Evolutionary conservation across 116 monocot species (phyloP).

Genomic region (Dioscorea cayenensis): DNA sequence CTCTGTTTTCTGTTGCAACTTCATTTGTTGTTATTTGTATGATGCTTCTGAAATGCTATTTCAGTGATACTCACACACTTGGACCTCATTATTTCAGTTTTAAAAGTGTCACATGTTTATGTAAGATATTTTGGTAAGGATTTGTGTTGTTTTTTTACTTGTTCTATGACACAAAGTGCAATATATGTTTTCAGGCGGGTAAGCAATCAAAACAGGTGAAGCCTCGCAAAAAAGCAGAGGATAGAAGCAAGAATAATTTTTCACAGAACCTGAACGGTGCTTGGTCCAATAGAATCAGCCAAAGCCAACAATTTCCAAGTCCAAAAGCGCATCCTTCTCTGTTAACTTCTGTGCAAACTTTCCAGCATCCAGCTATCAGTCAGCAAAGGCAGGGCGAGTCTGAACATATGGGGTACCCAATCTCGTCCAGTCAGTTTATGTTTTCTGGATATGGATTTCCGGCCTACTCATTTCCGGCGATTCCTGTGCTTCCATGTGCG

Average conservation of each 20-base stretch:
- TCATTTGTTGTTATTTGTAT: no score
- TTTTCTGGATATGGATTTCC: slow-evolving; percentile 51
- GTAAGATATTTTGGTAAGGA: no score
- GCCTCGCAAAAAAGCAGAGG: slow-evolving; percentile 29
- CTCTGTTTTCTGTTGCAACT: no score
- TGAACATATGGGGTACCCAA: slow-evolving; percentile 15
- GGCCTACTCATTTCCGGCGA: slow-evolving; percentile 25
- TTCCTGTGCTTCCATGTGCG: slow-evolving; percentile 17
- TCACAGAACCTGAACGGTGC: not conserved
- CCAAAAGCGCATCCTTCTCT: slow-evolving; percentile 10
- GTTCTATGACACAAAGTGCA: not conserved
- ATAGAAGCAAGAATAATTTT: slow-evolving; percentile 19
- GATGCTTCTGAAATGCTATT: no score
- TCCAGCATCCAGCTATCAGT: slow-evolving; percentile 10
- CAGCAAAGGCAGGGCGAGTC: slow-evolving; percentile 21
- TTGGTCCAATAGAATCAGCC: slow-evolving; percentile 16
- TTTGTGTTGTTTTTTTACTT: no score
- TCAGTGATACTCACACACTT: no score
- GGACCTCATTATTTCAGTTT: no score
- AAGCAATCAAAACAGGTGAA: slow-evolving; percentile 24
- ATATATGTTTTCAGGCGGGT: slow-evolving; percentile 25
- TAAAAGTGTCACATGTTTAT: no score
- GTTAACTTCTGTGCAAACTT: slow-evolving; percentile 10
- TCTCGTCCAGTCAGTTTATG: slow-evolving; percentile 30
- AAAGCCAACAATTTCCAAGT: slow-evolving; percentile 11